Conservation (phyloP, 1,139 yeast genomes). For the Geotrichum macrosporum region DNA sequence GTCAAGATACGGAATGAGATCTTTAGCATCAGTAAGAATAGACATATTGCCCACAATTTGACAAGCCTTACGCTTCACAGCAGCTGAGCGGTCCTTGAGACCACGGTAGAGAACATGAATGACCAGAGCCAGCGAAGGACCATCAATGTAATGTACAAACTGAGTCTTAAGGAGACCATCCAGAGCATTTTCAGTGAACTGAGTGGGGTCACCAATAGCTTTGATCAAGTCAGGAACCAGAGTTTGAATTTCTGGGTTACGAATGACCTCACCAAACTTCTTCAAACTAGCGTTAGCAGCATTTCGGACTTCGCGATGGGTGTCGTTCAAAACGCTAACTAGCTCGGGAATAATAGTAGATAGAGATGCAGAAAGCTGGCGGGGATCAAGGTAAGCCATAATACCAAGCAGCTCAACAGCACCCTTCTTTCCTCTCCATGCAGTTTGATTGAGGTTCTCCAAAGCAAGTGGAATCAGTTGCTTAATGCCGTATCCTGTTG, state of each 20-base stretch:
- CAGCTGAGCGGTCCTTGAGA: conserved; percentile 87
- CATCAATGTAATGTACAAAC: conserved; percentile 95
- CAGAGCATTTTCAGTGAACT: conserved; percentile 79
- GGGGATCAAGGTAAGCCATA: conserved; percentile 96
- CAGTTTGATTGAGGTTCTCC: conserved; percentile 76
- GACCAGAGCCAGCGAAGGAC: conserved; percentile 92
- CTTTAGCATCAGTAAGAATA: conserved; percentile 82
- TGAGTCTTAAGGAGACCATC: conserved; percentile 85
- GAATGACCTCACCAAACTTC: conserved; percentile 92
- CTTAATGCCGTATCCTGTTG: conserved; percentile 90
- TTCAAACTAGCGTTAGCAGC: conserved; percentile 89
- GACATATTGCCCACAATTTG: conserved; percentile 99
- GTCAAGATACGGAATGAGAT: conserved; percentile 76
- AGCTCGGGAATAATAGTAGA: conserved; percentile 92
- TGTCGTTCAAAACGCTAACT: conserved; percentile 89
- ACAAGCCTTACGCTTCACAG: conserved; percentile 88
- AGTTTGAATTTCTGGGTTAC: conserved; percentile 93
- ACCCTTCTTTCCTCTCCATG: conserved; percentile 97
- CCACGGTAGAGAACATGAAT: conserved; percentile 95
- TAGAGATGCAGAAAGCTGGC: conserved; percentile 83
- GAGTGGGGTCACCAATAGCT: conserved; percentile 96
- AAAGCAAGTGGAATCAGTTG: conserved; percentile 88
- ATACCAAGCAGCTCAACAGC: conserved; percentile 94
- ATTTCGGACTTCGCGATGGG: conserved; percentile 93
- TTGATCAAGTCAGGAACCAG: conserved; percentile 83